Conservation (phyloP, 2,329 filamentous ascomycete genomes). For the Diaporthe vaccinii region DNA sequence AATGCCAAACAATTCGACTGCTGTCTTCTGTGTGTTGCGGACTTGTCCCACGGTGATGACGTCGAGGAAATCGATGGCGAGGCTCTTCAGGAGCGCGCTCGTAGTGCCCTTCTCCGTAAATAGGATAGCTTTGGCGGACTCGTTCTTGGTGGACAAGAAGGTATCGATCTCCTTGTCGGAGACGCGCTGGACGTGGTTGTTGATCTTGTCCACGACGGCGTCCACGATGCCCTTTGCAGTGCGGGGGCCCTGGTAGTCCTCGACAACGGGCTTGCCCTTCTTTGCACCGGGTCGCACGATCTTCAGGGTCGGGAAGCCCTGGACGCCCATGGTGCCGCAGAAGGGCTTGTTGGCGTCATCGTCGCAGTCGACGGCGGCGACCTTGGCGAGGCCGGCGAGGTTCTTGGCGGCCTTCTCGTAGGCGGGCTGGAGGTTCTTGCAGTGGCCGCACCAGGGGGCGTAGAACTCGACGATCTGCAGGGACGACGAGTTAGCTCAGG, state of each 20-base stretch:
- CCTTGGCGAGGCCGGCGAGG: conserved; percentile 92
- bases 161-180: conserved; percentile 82
- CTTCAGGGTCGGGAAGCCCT: conserved; percentile 97
- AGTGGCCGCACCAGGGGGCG: conserved; percentile 98
- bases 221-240: conserved; percentile 90
- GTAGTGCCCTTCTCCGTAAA: conserved; percentile 95
- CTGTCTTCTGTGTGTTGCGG: conserved; percentile 81
- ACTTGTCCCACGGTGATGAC: conserved; percentile 85
- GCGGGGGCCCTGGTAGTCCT: conserved; percentile 90
- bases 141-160: conserved; percentile 78
- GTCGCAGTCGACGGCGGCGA: conserved; percentile 95
- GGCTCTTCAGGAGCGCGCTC: conserved; percentile 82
- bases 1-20: conserved; percentile 81
- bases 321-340: conserved; percentile 86
- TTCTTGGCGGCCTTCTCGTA: conserved; percentile 95
- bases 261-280: conserved; percentile 79
- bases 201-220: conserved; percentile 87
- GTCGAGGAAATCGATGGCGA: conserved; percentile 92
- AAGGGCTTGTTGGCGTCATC: conserved; percentile 92
- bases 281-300: conserved; percentile 90
- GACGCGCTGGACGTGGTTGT: conserved; percentile 88
- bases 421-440: conserved; percentile 93
- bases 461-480: conserved; percentile 84
- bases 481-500: conserved; percentile 17
- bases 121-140: conserved; percentile 85